A percentile compares a stretch with the other conserved stretches of the same genome.
These are phyloP conservation scores for Hyphopichia khmerensis DNA, from an alignment of 1,139 yeast species.

Conservation along the genomic window DNA sequence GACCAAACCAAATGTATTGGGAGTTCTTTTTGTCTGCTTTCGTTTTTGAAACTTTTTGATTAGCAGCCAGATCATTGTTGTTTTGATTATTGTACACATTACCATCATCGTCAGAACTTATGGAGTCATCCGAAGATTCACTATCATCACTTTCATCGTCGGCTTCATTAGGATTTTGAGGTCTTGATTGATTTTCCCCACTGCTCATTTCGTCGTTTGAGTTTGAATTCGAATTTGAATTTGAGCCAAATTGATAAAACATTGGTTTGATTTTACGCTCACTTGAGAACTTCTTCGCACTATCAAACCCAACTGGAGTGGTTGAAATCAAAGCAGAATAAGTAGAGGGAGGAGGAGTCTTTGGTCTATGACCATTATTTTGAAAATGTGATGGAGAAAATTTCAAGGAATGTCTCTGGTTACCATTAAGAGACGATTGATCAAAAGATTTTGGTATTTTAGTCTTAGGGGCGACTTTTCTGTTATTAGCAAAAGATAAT, in stretches of 20 bases:
- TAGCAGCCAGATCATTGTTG: background rate
- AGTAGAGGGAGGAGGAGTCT: conserved; percentile 5
- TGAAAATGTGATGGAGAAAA: conserved; percentile 28
- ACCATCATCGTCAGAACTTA: conserved; percentile 16
- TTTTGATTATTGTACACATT: conserved; percentile 10
- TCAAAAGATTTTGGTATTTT: conserved; percentile 2
- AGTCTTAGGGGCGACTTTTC: background rate
- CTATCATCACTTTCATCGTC: conserved; percentile 8
- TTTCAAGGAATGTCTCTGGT: conserved; percentile 26
- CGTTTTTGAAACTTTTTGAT: background rate
- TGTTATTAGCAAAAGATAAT: conserved; percentile 16
- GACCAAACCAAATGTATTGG: conserved; percentile 39
- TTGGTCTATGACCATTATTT: background rate
- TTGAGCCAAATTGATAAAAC: background rate
- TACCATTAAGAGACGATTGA: conserved; percentile 8
- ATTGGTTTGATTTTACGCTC: conserved; percentile 6
- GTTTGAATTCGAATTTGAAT: background rate
- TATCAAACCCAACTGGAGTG: background rate
- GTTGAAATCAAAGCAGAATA: background rate
- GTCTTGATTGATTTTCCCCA: background rate
- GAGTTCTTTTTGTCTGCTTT: conserved; percentile 10
- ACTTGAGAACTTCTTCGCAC: conserved; percentile 4
- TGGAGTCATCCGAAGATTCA: conserved; percentile 6
- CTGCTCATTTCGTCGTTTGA: conserved; percentile 4
- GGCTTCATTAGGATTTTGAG: background rate